Evolutionary conservation across 768 basidiomycete genomes (phyloP).

Genomic region (Leucocoprinus birnbaumii): DNA sequence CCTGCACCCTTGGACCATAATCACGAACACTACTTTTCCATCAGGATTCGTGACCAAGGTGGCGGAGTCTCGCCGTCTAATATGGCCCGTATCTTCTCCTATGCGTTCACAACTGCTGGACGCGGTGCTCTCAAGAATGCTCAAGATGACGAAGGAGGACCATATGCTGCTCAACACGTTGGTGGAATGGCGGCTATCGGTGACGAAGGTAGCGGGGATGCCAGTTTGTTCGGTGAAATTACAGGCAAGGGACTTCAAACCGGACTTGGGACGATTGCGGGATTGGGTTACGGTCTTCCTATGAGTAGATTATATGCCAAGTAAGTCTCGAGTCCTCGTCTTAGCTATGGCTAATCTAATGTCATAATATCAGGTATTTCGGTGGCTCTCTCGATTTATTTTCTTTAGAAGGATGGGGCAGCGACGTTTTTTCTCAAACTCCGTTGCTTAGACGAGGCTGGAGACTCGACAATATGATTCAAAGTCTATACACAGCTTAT

Average conservation of each 20-base stretch:
- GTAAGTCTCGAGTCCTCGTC: conserved; percentile 27
- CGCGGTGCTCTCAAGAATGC: conserved; percentile 31
- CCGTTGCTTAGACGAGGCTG: conserved; percentile 47
- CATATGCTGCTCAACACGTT: conserved; percentile 78
- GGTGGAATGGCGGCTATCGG: conserved; percentile 66
- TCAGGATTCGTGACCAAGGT: conserved; percentile 83
- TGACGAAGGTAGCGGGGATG: conserved; percentile 35
- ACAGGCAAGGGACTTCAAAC: conserved; percentile 74
- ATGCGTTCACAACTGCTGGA: conserved; percentile 87
- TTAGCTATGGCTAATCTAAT: neutral
- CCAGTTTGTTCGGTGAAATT: conserved; percentile 73
- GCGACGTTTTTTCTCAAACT: conserved; percentile 50
- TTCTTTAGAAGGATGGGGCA: conserved; percentile 84
- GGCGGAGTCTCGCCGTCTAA: conserved; percentile 78
- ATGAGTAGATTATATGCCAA: conserved; percentile 76
- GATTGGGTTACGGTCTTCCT: conserved; percentile 82
- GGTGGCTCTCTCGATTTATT: conserved; percentile 82
- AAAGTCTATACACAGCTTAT: neutral
- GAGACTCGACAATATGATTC: conserved; percentile 36
- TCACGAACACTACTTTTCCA: conserved; percentile 55
- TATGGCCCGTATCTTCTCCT: conserved; percentile 82
- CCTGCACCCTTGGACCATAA: conserved; percentile 31
- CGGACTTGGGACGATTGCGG: conserved; percentile 87
- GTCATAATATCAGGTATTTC: conserved; percentile 54
- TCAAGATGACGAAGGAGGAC: conserved; percentile 55